phyloP scores from a whole-genome alignment of 352 stramenopile species.

The Phytophthora pini region DNA sequence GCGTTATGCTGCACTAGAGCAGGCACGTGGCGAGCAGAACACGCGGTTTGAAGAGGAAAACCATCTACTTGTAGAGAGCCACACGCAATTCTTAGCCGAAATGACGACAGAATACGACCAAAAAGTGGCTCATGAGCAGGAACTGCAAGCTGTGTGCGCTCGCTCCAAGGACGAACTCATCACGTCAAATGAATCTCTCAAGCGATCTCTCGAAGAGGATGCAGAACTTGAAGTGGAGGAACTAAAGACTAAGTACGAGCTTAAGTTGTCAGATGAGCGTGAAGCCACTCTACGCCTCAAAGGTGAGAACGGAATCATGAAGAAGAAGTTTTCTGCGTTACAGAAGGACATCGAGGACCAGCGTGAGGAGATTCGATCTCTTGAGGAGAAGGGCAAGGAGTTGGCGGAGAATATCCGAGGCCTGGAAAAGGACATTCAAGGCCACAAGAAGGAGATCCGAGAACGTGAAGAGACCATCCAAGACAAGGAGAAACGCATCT shows the following conservation, averaged over 20 bases:
- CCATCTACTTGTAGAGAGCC: conserved; percentile 76
- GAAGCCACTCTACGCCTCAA: conserved; percentile 94
- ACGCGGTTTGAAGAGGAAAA: conserved; percentile 80
- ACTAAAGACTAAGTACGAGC: conserved; percentile 92
- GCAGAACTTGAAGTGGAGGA: conserved; percentile 94
- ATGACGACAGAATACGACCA: conserved; percentile 93
- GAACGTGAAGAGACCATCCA: conserved; percentile 94
- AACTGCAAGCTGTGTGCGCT: conserved; percentile 68
- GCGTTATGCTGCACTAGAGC: conserved; percentile 83
- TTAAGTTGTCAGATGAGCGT: conserved; percentile 88
- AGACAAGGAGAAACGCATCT: conserved; percentile 97
- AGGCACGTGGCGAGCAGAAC: conserved; percentile 77
- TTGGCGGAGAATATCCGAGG: conserved; percentile 92
- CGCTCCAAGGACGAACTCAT: conserved; percentile 77
- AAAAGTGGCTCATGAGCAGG: conserved; percentile 89
- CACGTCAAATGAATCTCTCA: conserved; percentile 90
- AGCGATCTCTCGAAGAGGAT: conserved; percentile 94
- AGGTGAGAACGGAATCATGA: conserved; percentile 97
- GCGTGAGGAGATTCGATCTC: conserved; percentile 92
- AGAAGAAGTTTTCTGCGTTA: conserved; percentile 95
- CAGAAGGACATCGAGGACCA: conserved; percentile 96
- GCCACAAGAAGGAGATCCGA: conserved; percentile 93
- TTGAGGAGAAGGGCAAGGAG: conserved; percentile 94
- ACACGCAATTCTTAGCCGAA: conserved; percentile 89
- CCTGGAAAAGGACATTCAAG: conserved; percentile 93